Percentiles rank a stretch among this genome's conserved stretches.
Conservation (phyloP, 306 rosid species). For the Quercus parvula region DNA sequence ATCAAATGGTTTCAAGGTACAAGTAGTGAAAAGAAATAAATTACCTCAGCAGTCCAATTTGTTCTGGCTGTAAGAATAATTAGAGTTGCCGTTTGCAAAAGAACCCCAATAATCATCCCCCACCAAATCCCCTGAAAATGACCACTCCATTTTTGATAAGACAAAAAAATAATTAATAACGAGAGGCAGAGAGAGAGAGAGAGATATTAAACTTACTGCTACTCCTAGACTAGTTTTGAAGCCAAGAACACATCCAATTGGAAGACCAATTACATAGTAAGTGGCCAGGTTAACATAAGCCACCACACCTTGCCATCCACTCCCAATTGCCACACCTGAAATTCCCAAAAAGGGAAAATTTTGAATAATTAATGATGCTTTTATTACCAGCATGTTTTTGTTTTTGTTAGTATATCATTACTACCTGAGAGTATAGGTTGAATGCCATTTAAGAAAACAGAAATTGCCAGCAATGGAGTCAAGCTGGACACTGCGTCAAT, state of each 20-base stretch:
- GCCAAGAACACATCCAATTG: conserved; percentile 69
- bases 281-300: conserved; percentile 65
- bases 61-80: conserved; percentile 58
- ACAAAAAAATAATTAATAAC: neutral
- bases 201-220: conserved; percentile 39
- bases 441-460: conserved; percentile 71
- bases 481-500: conserved; percentile 47
- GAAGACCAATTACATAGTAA: conserved; percentile 60
- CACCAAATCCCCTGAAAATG: conserved; percentile 64
- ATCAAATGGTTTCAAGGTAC: neutral
- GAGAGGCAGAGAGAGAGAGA: neutral
- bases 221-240: conserved; percentile 60
- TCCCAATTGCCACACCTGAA: conserved; percentile 77
- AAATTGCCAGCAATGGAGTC: conserved; percentile 65
- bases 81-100: conserved; percentile 56
- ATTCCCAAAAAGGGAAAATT: neutral
- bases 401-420: too few species aligned
- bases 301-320: conserved; percentile 77
- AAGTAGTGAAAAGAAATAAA: neutral
- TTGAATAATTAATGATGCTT: neutral
- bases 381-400: neutral
- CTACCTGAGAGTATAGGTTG: conserved; percentile 57
- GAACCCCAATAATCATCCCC: conserved; percentile 74
- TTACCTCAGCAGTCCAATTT: conserved; percentile 64
- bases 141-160: neutral